phyloP scores from a whole-genome alignment of 768 basidiomycete genomes.

The Lactarius indigo region DNA sequence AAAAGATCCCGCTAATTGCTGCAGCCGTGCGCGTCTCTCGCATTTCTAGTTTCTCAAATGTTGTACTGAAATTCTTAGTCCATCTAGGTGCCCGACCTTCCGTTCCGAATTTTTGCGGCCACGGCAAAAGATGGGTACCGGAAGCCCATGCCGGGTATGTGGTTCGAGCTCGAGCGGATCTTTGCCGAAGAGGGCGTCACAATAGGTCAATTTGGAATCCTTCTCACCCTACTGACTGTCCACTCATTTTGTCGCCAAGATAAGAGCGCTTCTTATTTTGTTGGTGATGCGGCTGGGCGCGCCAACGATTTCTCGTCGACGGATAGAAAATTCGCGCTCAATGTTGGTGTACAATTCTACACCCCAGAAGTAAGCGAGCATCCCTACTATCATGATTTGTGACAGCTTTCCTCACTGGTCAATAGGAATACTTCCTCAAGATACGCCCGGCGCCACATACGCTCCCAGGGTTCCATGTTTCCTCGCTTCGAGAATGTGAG shows the following conservation, averaged over 20 bases:
- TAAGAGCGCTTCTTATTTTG: conserved; percentile 62
- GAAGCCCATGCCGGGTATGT: conserved; percentile 90
- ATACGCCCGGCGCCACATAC: conserved; percentile 39
- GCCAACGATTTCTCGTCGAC: conserved; percentile 72
- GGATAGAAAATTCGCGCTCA: conserved; percentile 83
- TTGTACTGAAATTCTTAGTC: neutral
- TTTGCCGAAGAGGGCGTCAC: conserved; percentile 53
- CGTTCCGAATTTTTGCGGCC: conserved; percentile 78
- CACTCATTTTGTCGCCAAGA: conserved; percentile 42
- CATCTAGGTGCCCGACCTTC: conserved; percentile 61
- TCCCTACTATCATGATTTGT: neutral
- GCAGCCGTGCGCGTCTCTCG: conserved; percentile 43
- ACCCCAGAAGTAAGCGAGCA: conserved; percentile 73
- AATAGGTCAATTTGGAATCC: conserved; percentile 49
- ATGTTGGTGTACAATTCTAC: conserved; percentile 65
- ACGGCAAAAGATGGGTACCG: conserved; percentile 69
- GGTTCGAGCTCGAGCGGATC: conserved; percentile 63
- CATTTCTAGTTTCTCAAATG: neutral
- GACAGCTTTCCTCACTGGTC: neutral
- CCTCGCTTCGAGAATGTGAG: conserved; percentile 35
- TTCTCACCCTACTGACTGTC: neutral
- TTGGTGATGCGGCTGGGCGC: conserved; percentile 90
- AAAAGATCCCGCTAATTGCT: conserved; percentile 69
- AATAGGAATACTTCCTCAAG: conserved; percentile 76
- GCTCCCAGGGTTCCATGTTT: conserved; percentile 70